Evolutionary conservation across 202 grass and related monocot genomes (phyloP).

Genomic region (Elaeis oleifera): DNA sequence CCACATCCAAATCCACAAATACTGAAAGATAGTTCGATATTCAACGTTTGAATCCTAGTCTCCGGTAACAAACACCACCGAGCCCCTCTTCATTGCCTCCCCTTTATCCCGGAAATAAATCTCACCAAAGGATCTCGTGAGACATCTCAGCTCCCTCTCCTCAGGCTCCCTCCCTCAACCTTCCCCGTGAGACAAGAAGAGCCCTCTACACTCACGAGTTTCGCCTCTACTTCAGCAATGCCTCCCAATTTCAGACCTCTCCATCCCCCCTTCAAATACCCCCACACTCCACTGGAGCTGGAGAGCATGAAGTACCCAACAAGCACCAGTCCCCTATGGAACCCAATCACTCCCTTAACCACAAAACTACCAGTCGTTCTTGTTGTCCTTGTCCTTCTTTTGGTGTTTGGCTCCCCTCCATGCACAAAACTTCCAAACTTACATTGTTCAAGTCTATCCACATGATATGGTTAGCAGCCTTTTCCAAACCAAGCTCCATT

Average conservation of each 20-base stretch:
- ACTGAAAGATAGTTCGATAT: not conserved
- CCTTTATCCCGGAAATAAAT: slow-evolving; percentile 13
- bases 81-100: not conserved
- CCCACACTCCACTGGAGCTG: not conserved
- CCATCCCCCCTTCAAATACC: not conserved
- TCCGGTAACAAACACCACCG: not conserved
- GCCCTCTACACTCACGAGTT: slow-evolving; percentile 25
- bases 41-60: not conserved
- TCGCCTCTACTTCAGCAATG: slow-evolving; percentile 19
- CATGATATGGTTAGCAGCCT: not conserved
- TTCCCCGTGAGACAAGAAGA: slow-evolving; percentile 6
- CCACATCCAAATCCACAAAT: too few relatives aligned
- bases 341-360: too few relatives aligned
- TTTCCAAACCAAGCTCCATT: slow-evolving; percentile 19
- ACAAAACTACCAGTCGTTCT: not conserved
- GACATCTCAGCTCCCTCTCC: slow-evolving; percentile 5
- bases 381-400: slow-evolving; percentile 9
- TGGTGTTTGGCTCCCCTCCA: not conserved
- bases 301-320: not conserved
- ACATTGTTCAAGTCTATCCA: slow-evolving; percentile 75
- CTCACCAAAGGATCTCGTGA: slow-evolving; percentile 30
- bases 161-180: not conserved
- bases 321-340: not conserved
- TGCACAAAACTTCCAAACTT: slow-evolving; percentile 29
- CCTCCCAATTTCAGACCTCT: slow-evolving; percentile 7